phyloP scores from a whole-genome alignment of 768 basidiomycete genomes.

The Kwoniella bestiolae region DNA sequence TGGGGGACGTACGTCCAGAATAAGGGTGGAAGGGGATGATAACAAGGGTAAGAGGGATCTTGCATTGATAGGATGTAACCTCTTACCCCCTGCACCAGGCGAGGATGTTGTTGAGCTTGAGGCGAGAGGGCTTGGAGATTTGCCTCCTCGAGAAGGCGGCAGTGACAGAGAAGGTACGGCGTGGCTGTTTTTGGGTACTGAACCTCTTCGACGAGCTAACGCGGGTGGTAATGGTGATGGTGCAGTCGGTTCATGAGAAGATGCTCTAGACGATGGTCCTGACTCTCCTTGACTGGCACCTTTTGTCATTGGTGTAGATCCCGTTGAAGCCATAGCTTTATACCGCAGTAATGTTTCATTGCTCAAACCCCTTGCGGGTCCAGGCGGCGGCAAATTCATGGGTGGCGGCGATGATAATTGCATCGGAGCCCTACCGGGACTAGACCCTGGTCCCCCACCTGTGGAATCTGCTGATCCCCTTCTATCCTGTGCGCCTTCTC shows the following conservation, averaged over 20 bases:
- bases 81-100: constrained; percentile 13
- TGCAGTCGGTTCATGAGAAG: constrained; percentile 1
- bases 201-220: constrained; percentile 35
- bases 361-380: constrained; percentile 27
- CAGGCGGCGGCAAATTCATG: constrained; percentile 11
- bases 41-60: constrained; percentile 23
- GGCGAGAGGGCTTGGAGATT: constrained; percentile 31
- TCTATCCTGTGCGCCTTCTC: constrained; percentile 20
- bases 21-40: constrained; percentile 59
- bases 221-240: constrained; percentile 14
- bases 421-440: not conserved
- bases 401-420: constrained; percentile 13
- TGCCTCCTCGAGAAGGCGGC: constrained; percentile 14
- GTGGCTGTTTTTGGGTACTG: constrained; percentile 24
- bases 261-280: not conserved
- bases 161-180: not conserved
- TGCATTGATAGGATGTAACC: constrained; percentile 29
- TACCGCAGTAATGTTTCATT: constrained; percentile 36
- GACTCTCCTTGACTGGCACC: constrained; percentile 5
- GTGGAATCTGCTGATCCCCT: constrained; percentile 22
- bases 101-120: constrained; percentile 22
- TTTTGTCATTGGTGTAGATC: constrained; percentile 16
- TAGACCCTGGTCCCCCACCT: not conserved
- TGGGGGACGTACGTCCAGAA: constrained; percentile 88
- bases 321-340: constrained; percentile 23